These are phyloP conservation scores for Gryganskiella cystojenkinii DNA, from an alignment of 192 early-diverging fungal species.

Conservation along the genomic window DNA sequence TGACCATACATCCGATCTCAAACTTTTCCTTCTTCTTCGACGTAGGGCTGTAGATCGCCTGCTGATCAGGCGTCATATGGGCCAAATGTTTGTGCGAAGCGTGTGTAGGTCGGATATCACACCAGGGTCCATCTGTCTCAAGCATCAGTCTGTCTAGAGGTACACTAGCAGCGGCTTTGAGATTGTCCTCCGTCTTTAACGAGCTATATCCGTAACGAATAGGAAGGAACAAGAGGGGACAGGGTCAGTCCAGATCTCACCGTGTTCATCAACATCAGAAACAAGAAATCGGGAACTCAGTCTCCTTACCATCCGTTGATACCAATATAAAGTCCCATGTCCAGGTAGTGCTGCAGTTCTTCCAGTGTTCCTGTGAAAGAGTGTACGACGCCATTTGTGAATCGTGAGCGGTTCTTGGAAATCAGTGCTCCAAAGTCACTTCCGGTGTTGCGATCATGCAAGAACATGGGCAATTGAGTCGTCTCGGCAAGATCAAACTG, in stretches of 20 bases:
- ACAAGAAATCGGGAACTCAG: too few species aligned
- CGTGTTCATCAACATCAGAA: too few species aligned
- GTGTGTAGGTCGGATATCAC: conserved; percentile 89
- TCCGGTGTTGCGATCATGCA: conserved; percentile 90
- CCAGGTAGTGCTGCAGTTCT: conserved; percentile 69
- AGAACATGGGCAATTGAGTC: conserved; percentile 88
- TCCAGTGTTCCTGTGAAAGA: conserved; percentile 85
- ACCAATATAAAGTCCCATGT: conserved; percentile 88
- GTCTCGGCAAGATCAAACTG: conserved; percentile 85
- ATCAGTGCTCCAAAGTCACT: conserved; percentile 78
- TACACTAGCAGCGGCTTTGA: conserved; percentile 75
- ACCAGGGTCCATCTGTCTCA: conserved; percentile 96
- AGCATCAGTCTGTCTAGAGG: conserved; percentile 88
- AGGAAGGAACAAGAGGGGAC: too few species aligned
- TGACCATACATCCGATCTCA: conserved; percentile 74
- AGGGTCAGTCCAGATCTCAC: too few species aligned
- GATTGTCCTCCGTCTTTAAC: conserved; percentile 87
- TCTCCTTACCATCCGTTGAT: conserved; percentile 89
- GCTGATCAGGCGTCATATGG: conserved; percentile 27
- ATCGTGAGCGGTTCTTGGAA: conserved; percentile 66
- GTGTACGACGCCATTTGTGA: conserved; percentile 85
- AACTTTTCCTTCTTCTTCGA: conserved; percentile 85
- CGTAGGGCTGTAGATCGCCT: conserved; percentile 52
- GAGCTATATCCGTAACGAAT: conserved; percentile 54
- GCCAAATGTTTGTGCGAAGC: conserved; percentile 74